These are phyloP conservation scores for Auriscalpium microsporum DNA, from an alignment of 768 basidiomycete species.

Conservation along the genomic window DNA sequence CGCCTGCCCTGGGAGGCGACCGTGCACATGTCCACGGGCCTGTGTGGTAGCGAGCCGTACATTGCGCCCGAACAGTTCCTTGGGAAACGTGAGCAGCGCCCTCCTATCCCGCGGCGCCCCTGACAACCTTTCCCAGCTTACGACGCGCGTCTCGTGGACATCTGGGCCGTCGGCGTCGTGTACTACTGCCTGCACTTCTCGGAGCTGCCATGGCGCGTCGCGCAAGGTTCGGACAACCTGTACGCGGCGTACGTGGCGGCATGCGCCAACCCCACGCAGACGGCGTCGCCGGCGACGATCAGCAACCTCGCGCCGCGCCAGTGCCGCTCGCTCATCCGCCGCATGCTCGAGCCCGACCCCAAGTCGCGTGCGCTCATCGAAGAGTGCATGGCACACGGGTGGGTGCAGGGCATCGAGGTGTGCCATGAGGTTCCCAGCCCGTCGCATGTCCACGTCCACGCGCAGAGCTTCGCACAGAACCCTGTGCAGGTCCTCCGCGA, in stretches of 20 bases:
- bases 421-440: conserved; percentile 61
- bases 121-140: conserved; percentile 59
- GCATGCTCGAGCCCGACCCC: conserved; percentile 95
- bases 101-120: conserved; percentile 28
- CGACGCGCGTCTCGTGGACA: conserved; percentile 93
- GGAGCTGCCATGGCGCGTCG: conserved; percentile 96
- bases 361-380: conserved; percentile 69
- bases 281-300: conserved; percentile 55
- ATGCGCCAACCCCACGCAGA: conserved; percentile 38
- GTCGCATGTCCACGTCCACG: conserved; percentile 57
- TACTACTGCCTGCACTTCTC: conserved; percentile 99
- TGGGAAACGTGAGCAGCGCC: conserved; percentile 77
- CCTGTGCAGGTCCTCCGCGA: neutral
- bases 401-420: conserved; percentile 77
- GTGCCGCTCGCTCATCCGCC: conserved; percentile 74
- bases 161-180: conserved; percentile 95
- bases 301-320: conserved; percentile 83
- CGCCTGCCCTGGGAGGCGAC: conserved; percentile 96
- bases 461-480: conserved; percentile 8
- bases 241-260: conserved; percentile 70
- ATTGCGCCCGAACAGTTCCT: conserved; percentile 98
- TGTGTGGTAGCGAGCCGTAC: conserved; percentile 97
- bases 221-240: conserved; percentile 72
- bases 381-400: conserved; percentile 67
- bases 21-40: conserved; percentile 92